phyloP scores from a whole-genome alignment of 129 eudicot genomes.

The Tagetes patula region DNA sequence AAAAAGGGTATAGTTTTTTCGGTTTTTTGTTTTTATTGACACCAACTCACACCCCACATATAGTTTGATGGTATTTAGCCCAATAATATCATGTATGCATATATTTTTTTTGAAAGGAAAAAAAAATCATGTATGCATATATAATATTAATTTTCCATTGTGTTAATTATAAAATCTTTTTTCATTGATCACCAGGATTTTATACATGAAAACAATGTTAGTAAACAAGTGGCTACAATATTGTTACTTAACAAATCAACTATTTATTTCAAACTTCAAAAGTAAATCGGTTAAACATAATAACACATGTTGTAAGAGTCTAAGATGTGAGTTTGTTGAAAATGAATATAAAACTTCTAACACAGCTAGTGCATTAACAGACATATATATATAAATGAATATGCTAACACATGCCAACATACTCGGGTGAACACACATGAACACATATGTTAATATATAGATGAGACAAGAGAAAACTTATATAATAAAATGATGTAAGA shows the following conservation, averaged over 20 bases:
- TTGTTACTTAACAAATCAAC: background rate
- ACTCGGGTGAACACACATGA: background rate
- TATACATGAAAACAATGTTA: background rate
- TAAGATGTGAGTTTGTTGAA: too few species aligned
- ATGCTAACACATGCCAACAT: background rate
- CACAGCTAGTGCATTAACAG: too few species aligned
- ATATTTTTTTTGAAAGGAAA: too few species aligned
- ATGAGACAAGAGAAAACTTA: too few species aligned
- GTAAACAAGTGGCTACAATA: too few species aligned
- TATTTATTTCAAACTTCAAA: background rate
- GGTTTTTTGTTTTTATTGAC: constrained; percentile 53
- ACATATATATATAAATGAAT: background rate
- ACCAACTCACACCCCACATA: constrained; percentile 35
- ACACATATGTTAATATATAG: background rate
- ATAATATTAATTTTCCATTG: background rate
- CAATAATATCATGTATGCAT: constrained; percentile 1
- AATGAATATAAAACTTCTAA: too few species aligned
- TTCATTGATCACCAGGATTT: background rate
- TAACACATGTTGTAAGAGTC: too few species aligned
- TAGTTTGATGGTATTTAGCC: background rate
- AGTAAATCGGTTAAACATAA: background rate
- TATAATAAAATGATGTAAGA: too few species aligned
- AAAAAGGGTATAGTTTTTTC: constrained; percentile 33
- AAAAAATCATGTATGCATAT: background rate
- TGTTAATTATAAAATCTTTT: background rate